Base-by-base conservation (phyloP, 169 alveolate species). In the Eimeria nieschulzi region DNA sequence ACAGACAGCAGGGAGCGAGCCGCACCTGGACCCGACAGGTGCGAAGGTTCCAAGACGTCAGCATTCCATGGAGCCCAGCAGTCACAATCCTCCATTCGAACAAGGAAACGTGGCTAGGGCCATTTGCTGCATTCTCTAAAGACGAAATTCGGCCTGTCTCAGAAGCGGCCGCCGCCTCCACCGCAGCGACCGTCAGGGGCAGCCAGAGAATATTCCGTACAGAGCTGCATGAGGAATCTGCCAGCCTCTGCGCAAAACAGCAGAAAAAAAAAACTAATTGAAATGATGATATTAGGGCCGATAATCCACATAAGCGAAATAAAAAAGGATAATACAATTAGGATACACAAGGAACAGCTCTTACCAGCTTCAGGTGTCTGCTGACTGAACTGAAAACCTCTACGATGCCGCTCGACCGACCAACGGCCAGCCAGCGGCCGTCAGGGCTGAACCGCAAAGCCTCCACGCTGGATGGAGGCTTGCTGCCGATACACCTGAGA, bases 391-490 rank as follows among this genome's bases (percentile, higher is more conserved):
- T 83, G 53, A 75, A 88, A 26, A 88, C 73, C 26, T 88, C 93
- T 25, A 88, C 84, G 33, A 59, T 76, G 19, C 83, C 93, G 54
- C 76, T 88, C 15, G 83, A 75, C 12, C 93, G 71, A 59, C 88
- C 93, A 23, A 64, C 93, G 10, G 93, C 93, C 46, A 88, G 46
- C 93, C 93, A 88, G 17, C 88, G 80, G 39, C 93, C 86, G 83
- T 88, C 93, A 1, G 93, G 93, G 33, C 93, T 88, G 83, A 72
- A 53, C 19, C 54, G 64, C 66, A 88, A 46, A 7, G 88, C 82
- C 73, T 88, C 93, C 83, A 88, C 93, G 66, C 93, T 80, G 39
- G 88, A 59, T 6, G 88, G 88, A 46, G 88, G 88, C 68, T 55
- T 61, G 88, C 61, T 80, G 76, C 33, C 88, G 88, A 80, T 61